phyloP scores from a whole-genome alignment of 768 basidiomycete species.

The Mycena amicta region DNA sequence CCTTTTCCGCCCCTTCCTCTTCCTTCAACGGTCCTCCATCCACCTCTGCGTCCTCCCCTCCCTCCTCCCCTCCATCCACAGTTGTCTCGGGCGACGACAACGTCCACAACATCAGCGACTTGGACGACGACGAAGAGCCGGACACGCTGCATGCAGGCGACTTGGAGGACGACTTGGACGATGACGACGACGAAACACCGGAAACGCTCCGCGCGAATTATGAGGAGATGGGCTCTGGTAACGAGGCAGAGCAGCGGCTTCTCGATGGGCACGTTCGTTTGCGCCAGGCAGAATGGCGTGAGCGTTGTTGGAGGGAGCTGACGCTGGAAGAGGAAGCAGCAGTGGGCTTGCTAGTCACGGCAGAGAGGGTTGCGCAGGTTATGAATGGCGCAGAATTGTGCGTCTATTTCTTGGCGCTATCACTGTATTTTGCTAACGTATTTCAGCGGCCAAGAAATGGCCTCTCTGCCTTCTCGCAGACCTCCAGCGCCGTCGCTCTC shows the following conservation, averaged over 20 bases:
- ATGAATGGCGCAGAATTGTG: neutral
- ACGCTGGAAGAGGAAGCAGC: neutral
- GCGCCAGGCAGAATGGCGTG: neutral
- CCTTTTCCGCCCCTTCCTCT: constrained; percentile 22
- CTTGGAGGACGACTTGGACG: too few relatives aligned
- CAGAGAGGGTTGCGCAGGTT: neutral
- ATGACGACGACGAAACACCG: too few relatives aligned
- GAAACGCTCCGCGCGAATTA: too few relatives aligned
- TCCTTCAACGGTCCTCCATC: too few relatives aligned
- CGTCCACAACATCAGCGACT: constrained; percentile 30
- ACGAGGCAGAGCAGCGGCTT: constrained; percentile 20
- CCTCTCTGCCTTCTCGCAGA: too few relatives aligned
- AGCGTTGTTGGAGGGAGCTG: neutral
- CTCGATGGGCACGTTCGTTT: neutral
- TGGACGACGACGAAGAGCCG: constrained; percentile 35
- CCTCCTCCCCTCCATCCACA: too few relatives aligned
- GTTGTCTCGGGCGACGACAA: constrained; percentile 13
- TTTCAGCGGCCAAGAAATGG: too few relatives aligned
- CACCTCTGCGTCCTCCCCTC: constrained; percentile 10
- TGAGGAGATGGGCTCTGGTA: constrained; percentile 25
- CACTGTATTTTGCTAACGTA: too few relatives aligned
- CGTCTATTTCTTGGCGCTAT: too few relatives aligned
- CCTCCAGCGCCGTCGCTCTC: too few relatives aligned
- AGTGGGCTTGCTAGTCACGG: neutral
- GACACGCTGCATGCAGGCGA: constrained; percentile 35